Percentiles rank a stretch among this genome's conserved stretches.
These are phyloP conservation scores for Castanea crenata DNA, from an alignment of 306 rosid genomes.

Conservation along the genomic window DNA sequence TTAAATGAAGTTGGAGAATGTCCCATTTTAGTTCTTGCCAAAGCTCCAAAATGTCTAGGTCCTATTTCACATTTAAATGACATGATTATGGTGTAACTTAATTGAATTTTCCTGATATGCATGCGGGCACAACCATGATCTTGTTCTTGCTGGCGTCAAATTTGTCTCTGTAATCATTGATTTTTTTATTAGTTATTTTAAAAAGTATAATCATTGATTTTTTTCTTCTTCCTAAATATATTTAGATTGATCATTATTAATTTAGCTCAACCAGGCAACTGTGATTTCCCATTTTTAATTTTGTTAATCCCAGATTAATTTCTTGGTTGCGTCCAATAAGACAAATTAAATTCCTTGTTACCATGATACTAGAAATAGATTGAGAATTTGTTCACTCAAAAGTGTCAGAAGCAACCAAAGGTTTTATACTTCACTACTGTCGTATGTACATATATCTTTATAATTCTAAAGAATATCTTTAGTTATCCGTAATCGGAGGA, in stretches of 20 bases:
- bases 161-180: not conserved
- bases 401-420: constrained; percentile 12
- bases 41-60: too few species aligned
- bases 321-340: constrained; percentile 47
- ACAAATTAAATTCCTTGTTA: constrained; percentile 1
- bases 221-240: not conserved
- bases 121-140: not conserved
- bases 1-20: too few species aligned
- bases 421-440: not conserved
- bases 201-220: not conserved
- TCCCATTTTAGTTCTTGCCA: too few species aligned
- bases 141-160: not conserved
- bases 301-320: constrained; percentile 35
- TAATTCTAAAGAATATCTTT: not conserved
- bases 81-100: not conserved
- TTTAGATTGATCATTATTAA: constrained; percentile 25
- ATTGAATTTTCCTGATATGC: constrained; percentile 10
- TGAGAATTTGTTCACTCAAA: constrained; percentile 15
- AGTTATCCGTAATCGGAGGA: not conserved
- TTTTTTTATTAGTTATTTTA: not conserved
- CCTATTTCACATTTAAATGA: not conserved
- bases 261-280: constrained; percentile 33
- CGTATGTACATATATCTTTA: not conserved
- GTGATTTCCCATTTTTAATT: constrained; percentile 38
- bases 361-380: constrained; percentile 12